phyloP scores from a whole-genome alignment of 371 early-diverging fungal genomes.

The Mucor plumbeus region DNA sequence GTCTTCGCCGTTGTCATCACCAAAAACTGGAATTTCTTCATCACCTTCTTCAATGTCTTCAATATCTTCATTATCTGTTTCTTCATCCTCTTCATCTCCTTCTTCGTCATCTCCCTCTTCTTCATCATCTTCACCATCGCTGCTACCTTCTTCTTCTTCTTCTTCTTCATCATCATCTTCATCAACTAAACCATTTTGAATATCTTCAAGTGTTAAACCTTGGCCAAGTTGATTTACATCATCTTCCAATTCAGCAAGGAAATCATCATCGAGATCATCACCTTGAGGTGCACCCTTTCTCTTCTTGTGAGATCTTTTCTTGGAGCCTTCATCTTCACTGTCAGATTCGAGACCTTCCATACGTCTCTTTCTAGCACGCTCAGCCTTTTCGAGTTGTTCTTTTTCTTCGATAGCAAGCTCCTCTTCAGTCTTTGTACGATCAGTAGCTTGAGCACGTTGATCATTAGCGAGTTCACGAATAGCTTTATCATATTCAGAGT shows the following conservation, averaged over 20 bases:
- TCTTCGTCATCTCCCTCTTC: slow-evolving; percentile 59
- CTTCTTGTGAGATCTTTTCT: slow-evolving; percentile 47
- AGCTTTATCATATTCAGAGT: slow-evolving; percentile 75
- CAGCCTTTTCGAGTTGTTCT: slow-evolving; percentile 83
- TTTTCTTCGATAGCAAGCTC: slow-evolving; percentile 89
- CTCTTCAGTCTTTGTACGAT: slow-evolving; percentile 93
- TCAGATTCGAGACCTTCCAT: slow-evolving; percentile 85
- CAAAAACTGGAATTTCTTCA: slow-evolving; percentile 29
- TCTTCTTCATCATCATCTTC: slow-evolving; percentile 40
- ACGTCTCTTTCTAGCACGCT: slow-evolving; percentile 82
- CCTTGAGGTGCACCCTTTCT: slow-evolving; percentile 65
- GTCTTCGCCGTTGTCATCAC: slow-evolving; percentile 51
- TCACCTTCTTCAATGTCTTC: slow-evolving; percentile 48
- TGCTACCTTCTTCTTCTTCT: slow-evolving; percentile 41
- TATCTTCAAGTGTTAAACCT: slow-evolving; percentile 59
- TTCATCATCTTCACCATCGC: slow-evolving; percentile 44
- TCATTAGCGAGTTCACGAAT: slow-evolving; percentile 85
- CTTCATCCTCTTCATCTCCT: slow-evolving; percentile 41
- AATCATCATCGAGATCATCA: slow-evolving; percentile 88
- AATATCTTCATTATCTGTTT: slow-evolving; percentile 50
- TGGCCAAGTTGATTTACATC: slow-evolving; percentile 44
- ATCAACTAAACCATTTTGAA: slow-evolving; percentile 46
- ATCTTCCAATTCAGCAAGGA: slow-evolving; percentile 53
- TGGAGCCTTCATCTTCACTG: slow-evolving; percentile 64
- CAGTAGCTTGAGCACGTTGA: slow-evolving; percentile 85